These are phyloP conservation scores for Durotheca rogersii DNA, from an alignment of 495 filamentous ascomycete species.

Conservation along the genomic window DNA sequence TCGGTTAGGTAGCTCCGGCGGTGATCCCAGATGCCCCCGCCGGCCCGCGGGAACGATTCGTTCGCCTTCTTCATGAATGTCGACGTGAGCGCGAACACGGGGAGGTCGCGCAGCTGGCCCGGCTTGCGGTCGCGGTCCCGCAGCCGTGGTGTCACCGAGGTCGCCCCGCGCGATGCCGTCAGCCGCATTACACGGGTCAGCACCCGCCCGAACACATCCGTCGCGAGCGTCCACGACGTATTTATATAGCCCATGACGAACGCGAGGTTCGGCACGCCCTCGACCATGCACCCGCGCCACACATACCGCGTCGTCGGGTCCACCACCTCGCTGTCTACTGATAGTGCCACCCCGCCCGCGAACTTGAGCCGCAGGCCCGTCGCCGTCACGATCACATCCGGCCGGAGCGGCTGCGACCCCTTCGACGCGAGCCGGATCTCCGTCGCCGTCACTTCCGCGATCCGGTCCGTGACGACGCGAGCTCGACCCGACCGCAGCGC, in stretches of 20 bases:
- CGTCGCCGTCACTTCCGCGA: constrained; percentile 59
- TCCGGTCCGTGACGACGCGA: constrained; percentile 64
- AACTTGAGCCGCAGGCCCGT: constrained; percentile 66
- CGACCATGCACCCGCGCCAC: constrained; percentile 61
- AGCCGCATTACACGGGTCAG: not conserved
- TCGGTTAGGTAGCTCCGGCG: constrained; percentile 6
- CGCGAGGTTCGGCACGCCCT: constrained; percentile 59
- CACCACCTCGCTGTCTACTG: constrained; percentile 55
- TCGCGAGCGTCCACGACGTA: constrained; percentile 60
- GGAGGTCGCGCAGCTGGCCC: not conserved
- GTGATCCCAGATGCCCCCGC: constrained; percentile 7
- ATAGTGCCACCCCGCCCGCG: constrained; percentile 48
- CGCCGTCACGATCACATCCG: constrained; percentile 75
- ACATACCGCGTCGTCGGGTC: constrained; percentile 49
- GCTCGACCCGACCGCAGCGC: constrained; percentile 57
- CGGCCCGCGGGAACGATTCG: constrained; percentile 24
- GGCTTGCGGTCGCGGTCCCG: not conserved
- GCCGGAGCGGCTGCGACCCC: constrained; percentile 56
- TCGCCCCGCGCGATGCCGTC: constrained; percentile 17
- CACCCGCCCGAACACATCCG: constrained; percentile 36
- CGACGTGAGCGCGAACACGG: constrained; percentile 20
- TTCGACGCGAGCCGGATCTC: constrained; percentile 54
- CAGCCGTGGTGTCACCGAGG: constrained; percentile 22
- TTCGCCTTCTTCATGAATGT: constrained; percentile 36
- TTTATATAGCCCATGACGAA: constrained; percentile 61